Evolutionary conservation across 163 green algal genomes (phyloP).

Genomic region (Botryococcus braunii): DNA sequence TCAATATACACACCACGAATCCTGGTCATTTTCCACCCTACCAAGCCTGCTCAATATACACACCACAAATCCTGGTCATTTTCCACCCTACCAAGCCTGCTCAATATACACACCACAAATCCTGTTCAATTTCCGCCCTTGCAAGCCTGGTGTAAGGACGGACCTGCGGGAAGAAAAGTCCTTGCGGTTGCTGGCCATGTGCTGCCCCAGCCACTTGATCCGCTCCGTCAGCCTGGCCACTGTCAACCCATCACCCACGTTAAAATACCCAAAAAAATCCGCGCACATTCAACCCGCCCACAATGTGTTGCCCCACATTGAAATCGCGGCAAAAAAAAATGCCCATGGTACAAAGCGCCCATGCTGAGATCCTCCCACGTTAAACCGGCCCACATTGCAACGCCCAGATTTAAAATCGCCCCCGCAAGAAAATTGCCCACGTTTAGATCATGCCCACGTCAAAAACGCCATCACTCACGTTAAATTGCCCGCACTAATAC

Average conservation of each 20-base stretch:
- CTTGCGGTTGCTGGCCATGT: constrained; percentile 24
- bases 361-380: not conserved
- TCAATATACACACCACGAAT: no score
- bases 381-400: not conserved
- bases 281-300: not conserved
- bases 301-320: not conserved
- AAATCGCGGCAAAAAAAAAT: not conserved
- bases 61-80: no score
- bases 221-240: constrained; percentile 18
- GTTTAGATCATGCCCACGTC: no score
- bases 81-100: no score
- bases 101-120: no score
- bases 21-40: no score
- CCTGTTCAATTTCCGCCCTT: no score
- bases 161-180: constrained; percentile 16
- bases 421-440: not conserved
- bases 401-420: not conserved
- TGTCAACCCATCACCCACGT: constrained; percentile 13
- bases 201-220: constrained; percentile 21
- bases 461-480: no score
- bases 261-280: not conserved
- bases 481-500: no score
- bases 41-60: no score
- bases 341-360: constrained; percentile 1
- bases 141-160: no score